Conservation (phyloP, 2,329 filamentous ascomycete genomes). For the Pseudocercospora eumusae region DNA sequence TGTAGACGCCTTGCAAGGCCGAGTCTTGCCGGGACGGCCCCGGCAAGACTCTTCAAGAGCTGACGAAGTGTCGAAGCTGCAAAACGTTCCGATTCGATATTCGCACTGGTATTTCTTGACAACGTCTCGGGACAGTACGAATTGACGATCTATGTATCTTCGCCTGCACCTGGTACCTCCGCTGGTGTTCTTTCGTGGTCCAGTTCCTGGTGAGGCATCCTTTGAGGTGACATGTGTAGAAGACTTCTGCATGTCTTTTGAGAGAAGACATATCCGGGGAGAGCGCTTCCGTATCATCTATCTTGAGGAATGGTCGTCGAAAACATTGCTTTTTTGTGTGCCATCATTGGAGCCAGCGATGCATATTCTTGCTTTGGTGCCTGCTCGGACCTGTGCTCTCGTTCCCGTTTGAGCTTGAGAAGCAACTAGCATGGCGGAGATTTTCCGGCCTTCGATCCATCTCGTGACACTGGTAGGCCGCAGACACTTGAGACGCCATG, state of each 20-base stretch:
- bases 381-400: neutral
- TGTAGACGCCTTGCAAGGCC: too few relatives aligned
- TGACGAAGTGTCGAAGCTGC: too few relatives aligned
- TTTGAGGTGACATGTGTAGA: neutral
- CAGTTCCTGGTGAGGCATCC: neutral
- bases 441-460: too few relatives aligned
- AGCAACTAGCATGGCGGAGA: too few relatives aligned
- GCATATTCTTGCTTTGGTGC: neutral
- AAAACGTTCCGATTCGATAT: neutral
- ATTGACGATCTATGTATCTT: too few relatives aligned
- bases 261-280: neutral
- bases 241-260: slow-evolving; percentile 3
- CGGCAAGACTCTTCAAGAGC: too few relatives aligned
- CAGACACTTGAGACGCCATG: neutral
- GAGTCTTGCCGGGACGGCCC: too few relatives aligned
- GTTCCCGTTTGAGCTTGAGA: neutral
- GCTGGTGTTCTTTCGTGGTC: neutral
- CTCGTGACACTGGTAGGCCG: too few relatives aligned
- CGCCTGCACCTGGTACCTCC: neutral
- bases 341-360: neutral
- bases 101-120: neutral
- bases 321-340: neutral
- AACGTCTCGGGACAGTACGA: neutral
- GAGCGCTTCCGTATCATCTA: neutral
- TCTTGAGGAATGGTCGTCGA: neutral